These are phyloP conservation scores for Thuja plicata DNA, from an alignment of 83 land plant genomes.

Conservation along the genomic window DNA sequence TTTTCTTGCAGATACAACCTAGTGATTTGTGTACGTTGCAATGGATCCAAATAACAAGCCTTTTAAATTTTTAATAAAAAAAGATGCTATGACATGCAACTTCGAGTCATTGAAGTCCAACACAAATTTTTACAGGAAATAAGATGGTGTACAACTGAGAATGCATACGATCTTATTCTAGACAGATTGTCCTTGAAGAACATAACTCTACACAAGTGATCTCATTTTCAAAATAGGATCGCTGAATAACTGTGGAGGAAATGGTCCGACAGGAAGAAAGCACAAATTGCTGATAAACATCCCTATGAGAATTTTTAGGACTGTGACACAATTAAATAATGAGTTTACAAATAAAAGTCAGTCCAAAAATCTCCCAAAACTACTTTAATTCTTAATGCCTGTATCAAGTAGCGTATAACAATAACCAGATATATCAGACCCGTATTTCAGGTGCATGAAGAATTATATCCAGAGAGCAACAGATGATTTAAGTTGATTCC, in stretches of 20 bases:
- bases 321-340: background rate
- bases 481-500: background rate
- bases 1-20: background rate
- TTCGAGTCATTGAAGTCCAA: background rate
- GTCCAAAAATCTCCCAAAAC: background rate
- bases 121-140: background rate
- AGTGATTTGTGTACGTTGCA: background rate
- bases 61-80: background rate
- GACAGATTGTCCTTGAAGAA: background rate
- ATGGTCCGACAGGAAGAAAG: background rate
- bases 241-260: background rate
- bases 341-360: background rate
- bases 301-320: background rate
- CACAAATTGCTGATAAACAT: background rate
- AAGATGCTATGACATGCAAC: background rate
- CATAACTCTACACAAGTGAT: background rate
- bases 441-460: background rate
- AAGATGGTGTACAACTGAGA: background rate
- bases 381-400: background rate
- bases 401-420: background rate
- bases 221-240: no score
- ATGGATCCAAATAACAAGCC: background rate
- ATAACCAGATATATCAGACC: background rate
- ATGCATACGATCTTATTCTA: background rate
- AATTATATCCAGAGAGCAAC: background rate